phyloP scores from a whole-genome alignment of 768 basidiomycete genomes.

The Amanita polypyramis region DNA sequence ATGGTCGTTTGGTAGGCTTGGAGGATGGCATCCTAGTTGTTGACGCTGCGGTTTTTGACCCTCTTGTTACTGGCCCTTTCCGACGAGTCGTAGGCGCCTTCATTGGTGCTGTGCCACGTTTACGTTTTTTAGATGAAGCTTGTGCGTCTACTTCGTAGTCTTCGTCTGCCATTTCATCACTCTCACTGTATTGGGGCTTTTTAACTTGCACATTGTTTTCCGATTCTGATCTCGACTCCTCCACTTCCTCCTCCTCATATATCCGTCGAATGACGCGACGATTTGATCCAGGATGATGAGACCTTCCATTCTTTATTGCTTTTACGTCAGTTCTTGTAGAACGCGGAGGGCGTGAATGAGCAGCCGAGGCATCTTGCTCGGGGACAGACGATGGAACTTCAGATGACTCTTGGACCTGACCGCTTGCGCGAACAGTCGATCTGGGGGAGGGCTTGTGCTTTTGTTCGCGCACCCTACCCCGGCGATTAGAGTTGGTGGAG shows the following conservation, averaged over 20 bases:
- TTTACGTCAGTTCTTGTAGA: constrained; percentile 1
- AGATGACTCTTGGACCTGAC: constrained; percentile 22
- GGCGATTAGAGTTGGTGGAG: not conserved
- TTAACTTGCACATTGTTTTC: not conserved
- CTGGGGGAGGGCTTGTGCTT: not conserved
- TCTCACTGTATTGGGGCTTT: constrained; percentile 22
- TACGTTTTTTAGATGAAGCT: constrained; percentile 33
- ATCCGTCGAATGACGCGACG: not conserved
- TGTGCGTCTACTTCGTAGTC: constrained; percentile 21
- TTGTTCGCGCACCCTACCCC: not conserved
- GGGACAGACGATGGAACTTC: constrained; percentile 53
- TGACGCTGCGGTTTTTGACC: constrained; percentile 11
- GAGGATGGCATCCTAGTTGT: constrained; percentile 10
- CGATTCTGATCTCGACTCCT: constrained; percentile 17
- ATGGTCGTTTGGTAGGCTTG: constrained; percentile 28
- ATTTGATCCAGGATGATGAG: not conserved
- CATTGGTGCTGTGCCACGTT: constrained; percentile 19
- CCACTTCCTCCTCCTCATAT: constrained; percentile 8
- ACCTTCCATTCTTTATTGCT: not conserved
- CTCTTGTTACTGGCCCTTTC: constrained; percentile 9
- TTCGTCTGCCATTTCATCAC: constrained; percentile 32
- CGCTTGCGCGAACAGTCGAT: not conserved
- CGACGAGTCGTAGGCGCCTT: constrained; percentile 16
- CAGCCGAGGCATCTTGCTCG: constrained; percentile 31
- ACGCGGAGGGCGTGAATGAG: not conserved